Evolutionary conservation across 495 filamentous ascomycete genomes (phyloP).

Genomic region (Jackrogersella multiformis): DNA sequence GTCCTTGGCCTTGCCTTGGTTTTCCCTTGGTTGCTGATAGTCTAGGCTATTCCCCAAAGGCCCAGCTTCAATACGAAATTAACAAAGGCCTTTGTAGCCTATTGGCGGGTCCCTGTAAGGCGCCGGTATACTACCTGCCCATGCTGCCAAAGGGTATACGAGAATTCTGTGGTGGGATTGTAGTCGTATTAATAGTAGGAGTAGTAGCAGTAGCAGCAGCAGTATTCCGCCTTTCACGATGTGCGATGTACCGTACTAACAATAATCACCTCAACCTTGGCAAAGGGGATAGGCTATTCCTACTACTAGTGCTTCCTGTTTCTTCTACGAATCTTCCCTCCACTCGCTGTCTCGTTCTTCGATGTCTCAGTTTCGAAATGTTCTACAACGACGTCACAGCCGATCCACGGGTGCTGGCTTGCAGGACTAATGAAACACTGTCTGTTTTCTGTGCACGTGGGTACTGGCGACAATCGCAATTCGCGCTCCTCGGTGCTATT

Average conservation of each 20-base stretch:
- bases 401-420: constrained; percentile 5
- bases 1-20: background rate
- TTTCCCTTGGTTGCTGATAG: background rate
- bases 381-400: constrained; percentile 38
- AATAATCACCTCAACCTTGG: background rate
- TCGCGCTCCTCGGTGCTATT: constrained; percentile 11
- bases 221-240: background rate
- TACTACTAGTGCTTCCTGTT: background rate
- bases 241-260: constrained; percentile 19
- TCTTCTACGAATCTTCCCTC: background rate
- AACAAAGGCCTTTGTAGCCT: constrained; percentile 10
- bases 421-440: constrained; percentile 38
- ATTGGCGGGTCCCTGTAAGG: constrained; percentile 13
- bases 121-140: constrained; percentile 18
- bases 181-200: background rate
- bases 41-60: background rate
- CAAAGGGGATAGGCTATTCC: constrained; percentile 8
- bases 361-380: constrained; percentile 29
- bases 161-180: constrained; percentile 9
- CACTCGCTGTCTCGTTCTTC: background rate
- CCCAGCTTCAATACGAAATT: constrained; percentile 26
- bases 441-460: constrained; percentile 30
- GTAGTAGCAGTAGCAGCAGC: background rate
- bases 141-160: constrained; percentile 9
- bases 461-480: constrained; percentile 37